These are phyloP conservation scores for Rhododendron williamsianum DNA, from an alignment of 148 eudicot species.

Conservation along the genomic window DNA sequence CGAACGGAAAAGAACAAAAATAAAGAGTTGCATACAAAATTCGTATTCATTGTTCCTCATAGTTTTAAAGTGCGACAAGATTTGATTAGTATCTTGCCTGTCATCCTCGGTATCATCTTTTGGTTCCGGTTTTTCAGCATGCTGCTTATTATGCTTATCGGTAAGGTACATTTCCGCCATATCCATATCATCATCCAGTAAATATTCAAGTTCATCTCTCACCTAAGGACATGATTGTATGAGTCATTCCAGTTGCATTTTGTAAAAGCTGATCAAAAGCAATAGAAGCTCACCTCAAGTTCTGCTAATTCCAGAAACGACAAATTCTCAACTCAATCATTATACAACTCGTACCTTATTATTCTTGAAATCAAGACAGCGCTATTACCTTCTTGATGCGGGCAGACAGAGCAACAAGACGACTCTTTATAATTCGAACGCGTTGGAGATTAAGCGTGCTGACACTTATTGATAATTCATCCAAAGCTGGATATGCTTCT, in stretches of 20 bases:
- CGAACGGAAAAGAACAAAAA: neutral
- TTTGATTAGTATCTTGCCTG: neutral
- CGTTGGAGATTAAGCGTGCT: slow-evolving; percentile 42
- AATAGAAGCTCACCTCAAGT: neutral
- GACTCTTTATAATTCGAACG: slow-evolving; percentile 39
- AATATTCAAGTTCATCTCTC: slow-evolving; percentile 50
- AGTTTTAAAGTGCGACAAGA: neutral
- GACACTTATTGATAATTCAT: slow-evolving; percentile 31
- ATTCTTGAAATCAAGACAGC: neutral
- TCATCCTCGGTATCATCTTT: neutral
- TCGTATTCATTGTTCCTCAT: neutral
- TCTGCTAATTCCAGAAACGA: neutral
- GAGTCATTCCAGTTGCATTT: neutral
- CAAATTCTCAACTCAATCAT: neutral
- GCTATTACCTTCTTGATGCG: slow-evolving; percentile 38
- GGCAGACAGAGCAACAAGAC: slow-evolving; percentile 37
- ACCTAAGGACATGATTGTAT: slow-evolving; percentile 15
- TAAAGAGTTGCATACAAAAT: neutral
- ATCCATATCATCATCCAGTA: slow-evolving; percentile 49
- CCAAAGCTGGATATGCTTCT: slow-evolving; percentile 45
- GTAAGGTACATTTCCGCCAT: slow-evolving; percentile 56
- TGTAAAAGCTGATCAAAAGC: neutral
- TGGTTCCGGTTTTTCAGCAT: neutral
- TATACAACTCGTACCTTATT: neutral
- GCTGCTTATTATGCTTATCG: slow-evolving; percentile 24